These are phyloP conservation scores for Babesia divergens DNA, from an alignment of 169 alveolate species.

Conservation along the genomic window DNA sequence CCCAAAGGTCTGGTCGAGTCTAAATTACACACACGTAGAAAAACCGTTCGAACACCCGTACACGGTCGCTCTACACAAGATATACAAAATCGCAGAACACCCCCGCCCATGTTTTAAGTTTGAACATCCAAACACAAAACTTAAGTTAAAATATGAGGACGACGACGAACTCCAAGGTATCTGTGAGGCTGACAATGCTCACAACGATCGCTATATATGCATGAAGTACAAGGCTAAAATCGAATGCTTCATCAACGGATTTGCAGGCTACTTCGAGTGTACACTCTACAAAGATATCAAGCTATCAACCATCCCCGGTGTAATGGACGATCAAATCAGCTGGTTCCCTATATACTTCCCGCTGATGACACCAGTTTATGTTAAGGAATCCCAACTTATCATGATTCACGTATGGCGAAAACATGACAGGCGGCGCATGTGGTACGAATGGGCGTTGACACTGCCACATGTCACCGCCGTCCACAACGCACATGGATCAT, in stretches of 20 bases:
- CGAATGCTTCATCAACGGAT: conserved; percentile 72
- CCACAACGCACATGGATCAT: conserved; percentile 50
- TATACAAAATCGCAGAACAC: conserved; percentile 38
- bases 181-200: conserved; percentile 16
- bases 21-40: conserved; percentile 5
- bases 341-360: conserved; percentile 80
- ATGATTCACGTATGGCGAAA: conserved; percentile 74
- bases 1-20: conserved; percentile 65
- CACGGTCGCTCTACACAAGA: conserved; percentile 54
- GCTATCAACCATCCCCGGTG: conserved; percentile 69
- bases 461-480: conserved; percentile 48
- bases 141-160: neutral
- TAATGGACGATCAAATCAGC: conserved; percentile 56
- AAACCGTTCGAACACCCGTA: conserved; percentile 47
- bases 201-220: conserved; percentile 65
- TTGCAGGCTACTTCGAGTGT: conserved; percentile 72
- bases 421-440: conserved; percentile 63
- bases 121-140: conserved; percentile 57
- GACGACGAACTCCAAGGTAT: conserved; percentile 9
- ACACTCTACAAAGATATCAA: conserved; percentile 62
- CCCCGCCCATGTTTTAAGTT: conserved; percentile 59
- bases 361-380: conserved; percentile 48
- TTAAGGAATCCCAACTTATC: conserved; percentile 54
- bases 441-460: conserved; percentile 78
- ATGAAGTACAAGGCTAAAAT: conserved; percentile 52